These are phyloP conservation scores for Neobulgaria alba DNA, from an alignment of 2,329 filamentous ascomycete genomes.

Conservation along the genomic window DNA sequence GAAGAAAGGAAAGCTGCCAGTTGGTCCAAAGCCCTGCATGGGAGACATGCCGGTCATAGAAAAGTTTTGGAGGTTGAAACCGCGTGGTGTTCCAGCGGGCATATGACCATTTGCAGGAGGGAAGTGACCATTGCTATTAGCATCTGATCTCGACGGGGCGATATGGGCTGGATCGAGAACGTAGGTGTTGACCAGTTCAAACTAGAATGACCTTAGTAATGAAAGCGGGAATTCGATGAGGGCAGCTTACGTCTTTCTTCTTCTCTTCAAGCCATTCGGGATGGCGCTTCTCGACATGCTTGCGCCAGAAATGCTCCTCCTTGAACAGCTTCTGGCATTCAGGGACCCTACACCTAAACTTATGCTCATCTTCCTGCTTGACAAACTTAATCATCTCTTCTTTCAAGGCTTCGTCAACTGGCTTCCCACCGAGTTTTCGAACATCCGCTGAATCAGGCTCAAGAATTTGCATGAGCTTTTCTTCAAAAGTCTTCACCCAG, in stretches of 20 bases:
- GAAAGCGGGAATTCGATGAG: slow-evolving; percentile 25
- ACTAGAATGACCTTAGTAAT: slow-evolving; percentile 43
- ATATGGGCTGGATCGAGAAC: slow-evolving; percentile 93
- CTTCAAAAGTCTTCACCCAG: slow-evolving; percentile 98
- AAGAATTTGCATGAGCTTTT: slow-evolving; percentile 87
- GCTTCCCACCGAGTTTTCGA: slow-evolving; percentile 82
- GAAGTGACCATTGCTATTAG: slow-evolving; percentile 94
- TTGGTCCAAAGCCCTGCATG: slow-evolving; percentile 49
- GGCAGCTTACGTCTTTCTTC: slow-evolving; percentile 68
- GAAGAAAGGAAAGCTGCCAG: slow-evolving; percentile 47
- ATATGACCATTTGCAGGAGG: slow-evolving; percentile 69
- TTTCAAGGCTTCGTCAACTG: slow-evolving; percentile 74
- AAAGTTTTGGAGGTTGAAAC: slow-evolving; percentile 78
- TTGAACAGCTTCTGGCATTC: slow-evolving; percentile 97
- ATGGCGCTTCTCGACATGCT: slow-evolving; percentile 96
- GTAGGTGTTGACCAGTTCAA: slow-evolving; percentile 86
- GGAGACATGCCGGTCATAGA: slow-evolving; percentile 47
- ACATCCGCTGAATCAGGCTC: slow-evolving; percentile 84
- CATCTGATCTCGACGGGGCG: slow-evolving; percentile 83
- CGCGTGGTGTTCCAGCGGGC: slow-evolving; percentile 76
- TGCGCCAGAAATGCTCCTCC: slow-evolving; percentile 92
- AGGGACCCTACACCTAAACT: slow-evolving; percentile 92
- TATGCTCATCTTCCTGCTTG: slow-evolving; percentile 95
- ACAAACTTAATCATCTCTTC: slow-evolving; percentile 82
- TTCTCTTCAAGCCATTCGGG: slow-evolving; percentile 75